phyloP scores from a whole-genome alignment of 1,284 basidiomycete genomes.

The Butyriboletus appendiculatus region DNA sequence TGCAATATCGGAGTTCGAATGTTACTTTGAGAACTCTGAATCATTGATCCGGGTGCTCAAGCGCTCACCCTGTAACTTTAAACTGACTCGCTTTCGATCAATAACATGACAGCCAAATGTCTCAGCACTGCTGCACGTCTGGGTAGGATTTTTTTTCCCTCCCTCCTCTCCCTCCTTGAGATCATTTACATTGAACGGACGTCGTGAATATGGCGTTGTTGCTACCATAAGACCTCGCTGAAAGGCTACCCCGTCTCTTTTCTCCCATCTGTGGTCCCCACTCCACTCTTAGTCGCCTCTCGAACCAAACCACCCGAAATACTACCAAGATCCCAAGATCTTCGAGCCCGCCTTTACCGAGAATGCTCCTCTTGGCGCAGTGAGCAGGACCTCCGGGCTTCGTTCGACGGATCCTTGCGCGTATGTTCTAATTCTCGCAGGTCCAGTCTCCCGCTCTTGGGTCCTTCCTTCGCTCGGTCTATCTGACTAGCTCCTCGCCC shows the following conservation, averaged over 20 bases:
- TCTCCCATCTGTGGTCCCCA: constrained; percentile 20
- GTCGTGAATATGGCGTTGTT: too few relatives aligned
- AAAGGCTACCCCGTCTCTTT: constrained; percentile 3
- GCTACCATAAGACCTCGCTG: constrained; percentile 29
- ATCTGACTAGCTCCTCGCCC: constrained; percentile 63
- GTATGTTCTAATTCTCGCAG: constrained; percentile 37
- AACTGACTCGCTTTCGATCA: too few relatives aligned
- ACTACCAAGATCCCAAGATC: constrained; percentile 68
- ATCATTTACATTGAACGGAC: too few relatives aligned
- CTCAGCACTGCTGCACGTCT: too few relatives aligned
- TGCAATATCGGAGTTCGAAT: too few relatives aligned
- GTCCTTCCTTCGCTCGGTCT: constrained; percentile 61
- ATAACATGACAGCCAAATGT: too few relatives aligned
- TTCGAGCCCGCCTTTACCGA: constrained; percentile 73
- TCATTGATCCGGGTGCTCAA: too few relatives aligned
- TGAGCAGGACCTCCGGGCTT: constrained; percentile 34
- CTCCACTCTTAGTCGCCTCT: constrained; percentile 16
- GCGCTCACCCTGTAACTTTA: too few relatives aligned
- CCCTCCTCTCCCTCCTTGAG: too few relatives aligned
- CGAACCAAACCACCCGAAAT: constrained; percentile 35
- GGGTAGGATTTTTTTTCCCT: too few relatives aligned
- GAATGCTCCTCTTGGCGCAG: constrained; percentile 84
- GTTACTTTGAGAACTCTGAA: too few relatives aligned
- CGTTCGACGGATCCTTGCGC: neutral
- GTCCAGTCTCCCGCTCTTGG: constrained; percentile 76